These are phyloP conservation scores for Syncephalastrum monosporum DNA, from an alignment of 371 early-diverging fungal genomes.

Conservation along the genomic window DNA sequence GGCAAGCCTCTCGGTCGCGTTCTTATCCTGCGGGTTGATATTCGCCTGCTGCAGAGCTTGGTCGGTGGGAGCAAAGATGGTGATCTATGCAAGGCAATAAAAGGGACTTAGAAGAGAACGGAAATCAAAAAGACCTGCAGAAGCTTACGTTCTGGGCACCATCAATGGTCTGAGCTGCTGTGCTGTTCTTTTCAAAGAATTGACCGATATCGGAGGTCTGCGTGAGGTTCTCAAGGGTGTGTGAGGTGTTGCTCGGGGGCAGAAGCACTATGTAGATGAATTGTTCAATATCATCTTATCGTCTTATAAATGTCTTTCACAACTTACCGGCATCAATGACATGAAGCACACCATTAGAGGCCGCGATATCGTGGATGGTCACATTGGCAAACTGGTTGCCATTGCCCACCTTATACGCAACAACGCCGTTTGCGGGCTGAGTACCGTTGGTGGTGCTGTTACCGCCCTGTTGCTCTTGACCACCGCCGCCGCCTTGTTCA, in stretches of 20 bases:
- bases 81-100: conserved; percentile 22
- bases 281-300: not conserved
- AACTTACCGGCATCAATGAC: conserved; percentile 33
- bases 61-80: conserved; percentile 37
- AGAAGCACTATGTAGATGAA: conserved; percentile 23
- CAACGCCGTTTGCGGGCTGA: not conserved
- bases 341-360: conserved; percentile 40
- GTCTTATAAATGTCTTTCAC: not conserved
- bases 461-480: not conserved
- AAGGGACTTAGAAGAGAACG: conserved; percentile 3
- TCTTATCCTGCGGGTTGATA: not conserved
- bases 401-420: conserved; percentile 24
- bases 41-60: conserved; percentile 18
- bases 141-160: conserved; percentile 25
- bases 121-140: not conserved
- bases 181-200: conserved; percentile 7
- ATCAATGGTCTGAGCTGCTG: conserved; percentile 20
- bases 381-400: conserved; percentile 26
- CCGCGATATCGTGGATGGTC: conserved; percentile 23
- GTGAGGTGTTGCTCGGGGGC: conserved; percentile 28
- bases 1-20: not conserved
- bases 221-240: conserved; percentile 15
- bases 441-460: not conserved
- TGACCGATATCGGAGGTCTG: conserved; percentile 12
- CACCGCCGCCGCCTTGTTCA: not conserved